A percentile compares a stretch with the other conserved stretches of the same genome.
Conservation (phyloP, 2,329 filamentous ascomycete species). For the Ophiosphaerella narmari region DNA sequence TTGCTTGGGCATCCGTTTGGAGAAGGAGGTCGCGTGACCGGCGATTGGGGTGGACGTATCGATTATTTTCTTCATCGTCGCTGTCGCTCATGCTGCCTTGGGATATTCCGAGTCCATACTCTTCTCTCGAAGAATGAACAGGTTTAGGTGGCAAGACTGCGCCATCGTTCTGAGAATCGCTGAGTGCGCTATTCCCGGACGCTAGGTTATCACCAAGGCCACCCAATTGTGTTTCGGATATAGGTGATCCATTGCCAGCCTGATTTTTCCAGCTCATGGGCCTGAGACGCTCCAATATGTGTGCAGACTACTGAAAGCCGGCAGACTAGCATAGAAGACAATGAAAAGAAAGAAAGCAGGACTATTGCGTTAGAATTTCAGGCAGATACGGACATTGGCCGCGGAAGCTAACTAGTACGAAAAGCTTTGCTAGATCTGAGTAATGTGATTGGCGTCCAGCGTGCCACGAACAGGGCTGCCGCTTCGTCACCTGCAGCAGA, state of each 20-base stretch:
- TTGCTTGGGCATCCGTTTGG: conserved; percentile 24
- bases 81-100: background rate
- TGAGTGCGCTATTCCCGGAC: background rate
- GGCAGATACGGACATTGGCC: background rate
- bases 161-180: background rate
- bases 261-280: conserved; percentile 3
- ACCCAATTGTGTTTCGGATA: conserved; percentile 1
- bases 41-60: background rate
- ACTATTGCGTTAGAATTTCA: background rate
- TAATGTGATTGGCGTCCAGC: conserved; percentile 1
- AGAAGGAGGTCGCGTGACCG: conserved; percentile 21
- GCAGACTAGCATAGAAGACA: background rate
- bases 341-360: background rate
- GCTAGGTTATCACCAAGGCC: background rate
- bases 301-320: conserved; percentile 1
- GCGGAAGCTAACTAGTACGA: background rate
- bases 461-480: too few species aligned
- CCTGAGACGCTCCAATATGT: background rate
- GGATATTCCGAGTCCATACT: background rate
- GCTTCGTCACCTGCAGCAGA: too few species aligned
- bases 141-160: background rate
- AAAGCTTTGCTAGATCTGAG: background rate
- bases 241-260: conserved; percentile 2
- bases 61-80: background rate
- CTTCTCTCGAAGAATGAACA: background rate